Base-by-base conservation (phyloP, 1,284 basidiomycete genomes). In the Cryptococcus jaspeensis region DNA sequence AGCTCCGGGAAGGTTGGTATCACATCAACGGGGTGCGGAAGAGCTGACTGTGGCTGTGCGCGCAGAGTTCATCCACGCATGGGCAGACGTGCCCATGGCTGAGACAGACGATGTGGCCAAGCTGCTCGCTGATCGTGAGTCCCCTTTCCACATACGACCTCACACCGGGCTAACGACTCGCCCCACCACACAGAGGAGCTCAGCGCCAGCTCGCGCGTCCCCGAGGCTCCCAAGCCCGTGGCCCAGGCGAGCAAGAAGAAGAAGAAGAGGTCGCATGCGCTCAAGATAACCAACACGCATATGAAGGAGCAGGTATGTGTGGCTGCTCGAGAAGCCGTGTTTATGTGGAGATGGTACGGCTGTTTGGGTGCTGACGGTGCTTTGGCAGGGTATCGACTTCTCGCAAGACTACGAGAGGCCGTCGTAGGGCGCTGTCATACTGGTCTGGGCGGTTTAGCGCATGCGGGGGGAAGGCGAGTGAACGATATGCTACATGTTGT, bases 281-380 rank as follows among this genome's bases (percentile, higher is more conserved):
- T 76, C 58, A 77, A 77, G 67, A 71, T 78, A 49, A 77, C 75
- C 25, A 78, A 78, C 53, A 69, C 69, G 20, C 76, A 78, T 61
- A 74, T 78, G 75, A 72, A 75, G 56, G 70, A 62, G 23, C 62
- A 67, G 53, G 75, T 74, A 46, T 53, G 72, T 70, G 9, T 23
- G 5, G 8, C 22, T 5, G 23, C n/a, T 42, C 36, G n/a, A 15
- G 39, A 28, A 23, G n/a, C n/a, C 25, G 50, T 23, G 12, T 37
- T 36, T 56, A 6, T 9, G 36, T 42, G n/a, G 6, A 5, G n/a
- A 40, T 25, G 9, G 18, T 16, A 42, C 37, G 28, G n/a, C n/a
- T n/a, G n/a, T 22, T 41, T 49, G 50, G 39, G 43, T 35, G 18
- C 36, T 39, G 25, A 39, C 40, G 48, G 23, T 38, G 32, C 25